Base-by-base conservation (phyloP, 768 basidiomycete genomes). In the Lactifluus volemus region DNA sequence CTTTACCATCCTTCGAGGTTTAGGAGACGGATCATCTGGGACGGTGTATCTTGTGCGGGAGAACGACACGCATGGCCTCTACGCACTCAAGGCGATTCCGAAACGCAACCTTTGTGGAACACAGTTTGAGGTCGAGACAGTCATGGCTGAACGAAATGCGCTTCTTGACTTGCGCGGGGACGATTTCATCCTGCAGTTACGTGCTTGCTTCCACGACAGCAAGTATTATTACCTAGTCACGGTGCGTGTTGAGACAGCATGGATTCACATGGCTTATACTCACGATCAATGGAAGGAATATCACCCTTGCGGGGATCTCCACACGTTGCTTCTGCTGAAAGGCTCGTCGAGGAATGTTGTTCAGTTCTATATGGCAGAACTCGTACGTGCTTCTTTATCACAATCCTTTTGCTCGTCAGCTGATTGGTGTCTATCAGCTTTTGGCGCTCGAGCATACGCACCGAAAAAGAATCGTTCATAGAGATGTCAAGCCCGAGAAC, bases 291-390 rank as follows among this genome's bases (percentile, higher is more conserved):
- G 8, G 2, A 36, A 63, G 63, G 61, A 63, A 39, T 63, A 61
- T 10, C 63, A 63, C 51, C 56, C 61, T 19, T 56, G 56, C 25
- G 61, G 59, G 30, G 63, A 63, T 44, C 59, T 63, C 38, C 63
- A 61, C 29, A 42, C 59, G 3, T 47, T 61, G 25, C 29, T 55
- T 47, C 39, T 44, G 48, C 39, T 39, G 38, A 58, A 58, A 32
- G 61, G 63, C 17, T 61, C 63, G 4, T 44, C 41, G 34, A 17
- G 1, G 39, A 25, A 47, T 32, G 59, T 49, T 6, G 58, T 60
- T 50, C 59, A 53, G 48, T 63, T 63, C 60, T 63, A 61, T 49
- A 61, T 61, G 59, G 63, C 63, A 19, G 63, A 63, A 38, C 42
- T 63, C 19, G 63, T 63, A 41, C 39, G 61, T 41, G 11, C 30